A percentile compares a stretch with the other conserved stretches of the same genome.
These are phyloP conservation scores for Edaphochlamys debaryana DNA, from an alignment of 139 green algal species.

Conservation along the genomic window DNA sequence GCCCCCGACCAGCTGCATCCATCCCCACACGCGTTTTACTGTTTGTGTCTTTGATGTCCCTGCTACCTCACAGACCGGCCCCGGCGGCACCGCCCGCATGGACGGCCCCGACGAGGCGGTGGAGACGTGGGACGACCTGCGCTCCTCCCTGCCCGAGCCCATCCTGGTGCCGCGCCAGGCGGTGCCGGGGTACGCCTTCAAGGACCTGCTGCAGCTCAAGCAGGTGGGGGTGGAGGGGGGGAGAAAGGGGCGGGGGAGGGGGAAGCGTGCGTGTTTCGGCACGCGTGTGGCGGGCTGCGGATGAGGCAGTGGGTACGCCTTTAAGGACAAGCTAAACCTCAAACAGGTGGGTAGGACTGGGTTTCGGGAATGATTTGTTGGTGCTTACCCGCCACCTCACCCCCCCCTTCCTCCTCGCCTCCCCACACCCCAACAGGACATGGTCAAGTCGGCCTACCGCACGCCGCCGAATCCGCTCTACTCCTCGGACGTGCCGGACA, in stretches of 20 bases:
- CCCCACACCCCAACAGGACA: conserved; percentile 10
- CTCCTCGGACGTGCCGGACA: conserved; percentile 39
- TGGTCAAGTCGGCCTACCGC: conserved; percentile 12
- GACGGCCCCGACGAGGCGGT: conserved; percentile 44
- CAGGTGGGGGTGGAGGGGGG: not conserved
- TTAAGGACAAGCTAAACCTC: no score
- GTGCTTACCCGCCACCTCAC: no score
- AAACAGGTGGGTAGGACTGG: no score
- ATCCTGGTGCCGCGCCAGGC: conserved; percentile 37
- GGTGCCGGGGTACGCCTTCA: conserved; percentile 35
- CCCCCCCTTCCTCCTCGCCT: no score
- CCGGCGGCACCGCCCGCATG: conserved; percentile 21
- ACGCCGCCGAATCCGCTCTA: conserved; percentile 44
- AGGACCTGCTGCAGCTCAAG: conserved; percentile 44
- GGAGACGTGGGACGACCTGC: conserved; percentile 53
- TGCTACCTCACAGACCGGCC: conserved; percentile 13
- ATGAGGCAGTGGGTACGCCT: no score
- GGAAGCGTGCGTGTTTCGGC: not conserved
- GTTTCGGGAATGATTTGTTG: no score
- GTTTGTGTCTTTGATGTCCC: no score
- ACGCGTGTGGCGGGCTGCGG: no score
- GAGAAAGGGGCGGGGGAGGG: not conserved
- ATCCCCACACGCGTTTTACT: no score
- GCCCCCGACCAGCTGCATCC: no score
- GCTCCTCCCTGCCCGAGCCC: conserved; percentile 31